Conservation (phyloP, 164 flowering plant genomes). For the Vitis vinifera region DNA sequence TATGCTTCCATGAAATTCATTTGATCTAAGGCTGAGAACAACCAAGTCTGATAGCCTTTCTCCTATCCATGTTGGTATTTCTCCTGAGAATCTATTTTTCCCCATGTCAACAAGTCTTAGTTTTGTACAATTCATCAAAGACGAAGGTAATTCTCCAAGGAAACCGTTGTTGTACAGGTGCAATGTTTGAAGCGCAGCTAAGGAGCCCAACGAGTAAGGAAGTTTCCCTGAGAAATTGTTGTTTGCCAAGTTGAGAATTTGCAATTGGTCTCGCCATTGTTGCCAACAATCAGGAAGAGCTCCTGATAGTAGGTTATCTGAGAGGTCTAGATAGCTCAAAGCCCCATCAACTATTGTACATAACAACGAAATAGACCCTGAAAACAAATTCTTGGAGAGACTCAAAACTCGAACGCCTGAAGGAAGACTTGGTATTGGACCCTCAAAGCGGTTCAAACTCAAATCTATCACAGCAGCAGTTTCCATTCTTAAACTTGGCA, state of each 20-base stretch:
- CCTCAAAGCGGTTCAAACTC: neutral
- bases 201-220: neutral
- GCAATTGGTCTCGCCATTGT: neutral
- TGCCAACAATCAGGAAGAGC: slow-evolving; percentile 3
- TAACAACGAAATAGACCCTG: too few relatives aligned
- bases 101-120: neutral
- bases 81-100: slow-evolving; percentile 4
- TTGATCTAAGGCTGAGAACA: neutral
- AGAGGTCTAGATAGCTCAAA: slow-evolving; percentile 2
- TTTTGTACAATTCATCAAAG: neutral
- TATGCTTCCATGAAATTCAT: slow-evolving; percentile 3
- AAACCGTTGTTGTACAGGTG: neutral
- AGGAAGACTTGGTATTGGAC: neutral
- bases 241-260: neutral
- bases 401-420: too few relatives aligned
- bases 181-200: neutral
- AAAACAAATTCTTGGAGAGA: too few relatives aligned
- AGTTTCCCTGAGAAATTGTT: slow-evolving; percentile 3
- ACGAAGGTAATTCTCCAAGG: slow-evolving; percentile 1
- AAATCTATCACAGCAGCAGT: too few relatives aligned
- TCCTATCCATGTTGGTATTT: slow-evolving; percentile 8
- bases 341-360: too few relatives aligned
- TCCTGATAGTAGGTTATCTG: slow-evolving; percentile 1
- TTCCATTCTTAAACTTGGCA: too few relatives aligned
- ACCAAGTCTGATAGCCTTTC: neutral